Conservation (phyloP, 2,329 filamentous ascomycete genomes). For the Pyrenophora tritici-repentis region DNA sequence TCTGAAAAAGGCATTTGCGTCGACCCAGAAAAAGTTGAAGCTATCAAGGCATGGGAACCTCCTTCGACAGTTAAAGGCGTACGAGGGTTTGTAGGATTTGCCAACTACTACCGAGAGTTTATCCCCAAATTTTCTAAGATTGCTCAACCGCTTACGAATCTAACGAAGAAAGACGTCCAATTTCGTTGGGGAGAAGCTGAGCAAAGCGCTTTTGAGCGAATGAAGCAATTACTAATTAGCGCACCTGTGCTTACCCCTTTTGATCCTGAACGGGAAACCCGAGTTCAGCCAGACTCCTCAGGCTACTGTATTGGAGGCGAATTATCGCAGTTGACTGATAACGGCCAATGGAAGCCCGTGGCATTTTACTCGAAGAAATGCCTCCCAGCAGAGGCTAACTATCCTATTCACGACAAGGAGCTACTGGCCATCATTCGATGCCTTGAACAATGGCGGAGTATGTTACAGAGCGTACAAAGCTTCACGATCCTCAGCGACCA, state of each 20-base stretch:
- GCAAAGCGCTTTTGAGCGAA: not conserved
- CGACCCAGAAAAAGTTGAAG: constrained; percentile 13
- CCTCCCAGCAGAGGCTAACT: constrained; percentile 33
- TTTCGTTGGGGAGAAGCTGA: not conserved
- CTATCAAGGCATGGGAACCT: constrained; percentile 25
- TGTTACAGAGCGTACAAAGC: constrained; percentile 15
- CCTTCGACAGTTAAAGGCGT: constrained; percentile 24
- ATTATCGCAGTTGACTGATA: constrained; percentile 14
- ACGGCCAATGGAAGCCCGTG: constrained; percentile 4
- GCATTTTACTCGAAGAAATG: constrained; percentile 26
- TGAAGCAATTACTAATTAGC: too few species aligned
- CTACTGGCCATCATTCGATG: constrained; percentile 39
- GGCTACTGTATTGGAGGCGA: constrained; percentile 9
- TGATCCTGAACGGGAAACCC: not conserved
- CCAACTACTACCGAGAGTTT: constrained; percentile 43
- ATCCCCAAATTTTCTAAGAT: constrained; percentile 20
- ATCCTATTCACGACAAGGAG: constrained; percentile 46
- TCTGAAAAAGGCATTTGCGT: not conserved
- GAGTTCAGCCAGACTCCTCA: constrained; percentile 30
- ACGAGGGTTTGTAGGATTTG: constrained; percentile 38
- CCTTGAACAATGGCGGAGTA: constrained; percentile 31
- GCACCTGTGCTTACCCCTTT: too few species aligned
- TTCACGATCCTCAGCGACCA: constrained; percentile 36
- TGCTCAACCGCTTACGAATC: constrained; percentile 8
- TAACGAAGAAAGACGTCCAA: not conserved